phyloP scores from a whole-genome alignment of 2,329 filamentous ascomycete genomes.

The Sclerotinia sclerotiorum region DNA sequence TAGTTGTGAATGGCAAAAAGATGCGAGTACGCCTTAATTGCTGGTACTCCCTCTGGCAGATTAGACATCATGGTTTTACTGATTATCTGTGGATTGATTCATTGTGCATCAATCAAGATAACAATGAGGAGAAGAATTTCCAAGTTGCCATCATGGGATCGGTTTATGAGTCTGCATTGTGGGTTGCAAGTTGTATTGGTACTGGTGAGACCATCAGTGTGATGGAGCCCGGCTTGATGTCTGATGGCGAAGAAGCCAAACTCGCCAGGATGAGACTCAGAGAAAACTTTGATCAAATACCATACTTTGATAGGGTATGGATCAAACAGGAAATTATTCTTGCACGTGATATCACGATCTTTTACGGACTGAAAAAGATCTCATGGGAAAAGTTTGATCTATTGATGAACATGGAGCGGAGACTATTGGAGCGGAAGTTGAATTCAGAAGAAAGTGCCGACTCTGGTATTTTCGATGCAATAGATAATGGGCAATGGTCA shows the following conservation, averaged over 20 bases:
- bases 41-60: constrained; percentile 20
- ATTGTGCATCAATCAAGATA: constrained; percentile 30
- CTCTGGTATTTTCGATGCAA: background rate
- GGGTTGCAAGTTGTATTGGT: constrained; percentile 28
- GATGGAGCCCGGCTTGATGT: background rate
- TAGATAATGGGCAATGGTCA: background rate
- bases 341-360: background rate
- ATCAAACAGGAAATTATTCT: constrained; percentile 18
- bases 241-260: background rate
- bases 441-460: background rate
- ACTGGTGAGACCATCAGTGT: constrained; percentile 9
- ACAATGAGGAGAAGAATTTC: constrained; percentile 24
- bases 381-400: constrained; percentile 1
- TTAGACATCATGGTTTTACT: constrained; percentile 20
- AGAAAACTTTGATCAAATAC: constrained; percentile 9
- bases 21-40: constrained; percentile 13
- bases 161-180: constrained; percentile 27
- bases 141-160: constrained; percentile 28
- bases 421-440: background rate
- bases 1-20: constrained; percentile 1
- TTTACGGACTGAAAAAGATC: constrained; percentile 2
- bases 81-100: constrained; percentile 29
- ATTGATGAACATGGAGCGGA: background rate
- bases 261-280: background rate
- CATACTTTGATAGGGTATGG: constrained; percentile 20